phyloP scores from a whole-genome alignment of 805 yeast genomes.

The Hanseniaspora lachancei region DNA sequence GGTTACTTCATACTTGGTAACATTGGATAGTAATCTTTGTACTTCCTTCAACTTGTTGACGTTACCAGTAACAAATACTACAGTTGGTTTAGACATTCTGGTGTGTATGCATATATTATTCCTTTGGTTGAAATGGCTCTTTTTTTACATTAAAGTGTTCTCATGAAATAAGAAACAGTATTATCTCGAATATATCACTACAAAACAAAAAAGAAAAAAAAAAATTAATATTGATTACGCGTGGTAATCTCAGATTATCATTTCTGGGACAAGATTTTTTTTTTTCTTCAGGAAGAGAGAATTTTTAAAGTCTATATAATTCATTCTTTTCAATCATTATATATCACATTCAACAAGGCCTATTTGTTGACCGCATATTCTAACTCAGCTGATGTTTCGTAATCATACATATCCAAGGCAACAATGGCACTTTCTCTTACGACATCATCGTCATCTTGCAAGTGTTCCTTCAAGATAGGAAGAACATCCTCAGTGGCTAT shows the following conservation, averaged over 20 bases:
- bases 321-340: background rate
- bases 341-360: background rate
- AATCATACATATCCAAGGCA: conserved; percentile 96
- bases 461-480: conserved; percentile 68
- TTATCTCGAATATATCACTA: too few species aligned
- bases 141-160: too few species aligned
- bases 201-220: too few species aligned
- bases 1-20: conserved; percentile 29
- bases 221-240: too few species aligned
- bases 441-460: conserved; percentile 71
- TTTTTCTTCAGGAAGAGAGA: background rate
- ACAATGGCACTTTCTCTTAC: conserved; percentile 95
- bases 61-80: conserved; percentile 79
- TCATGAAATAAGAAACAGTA: too few species aligned
- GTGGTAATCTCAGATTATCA: too few species aligned
- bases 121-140: background rate
- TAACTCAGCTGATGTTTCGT: conserved; percentile 70
- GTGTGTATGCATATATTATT: background rate
- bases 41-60: conserved; percentile 80
- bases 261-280: background rate
- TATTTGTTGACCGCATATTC: conserved; percentile 42
- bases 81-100: conserved; percentile 17
- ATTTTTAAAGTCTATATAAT: too few species aligned
- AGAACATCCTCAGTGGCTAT: conserved; percentile 93
- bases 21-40: conserved; percentile 44